Percentiles rank a stretch among this genome's conserved stretches.
These are phyloP conservation scores for Polytrichum commune DNA, from an alignment of 225 moss, liverwort and hornwort species.

Conservation along the genomic window DNA sequence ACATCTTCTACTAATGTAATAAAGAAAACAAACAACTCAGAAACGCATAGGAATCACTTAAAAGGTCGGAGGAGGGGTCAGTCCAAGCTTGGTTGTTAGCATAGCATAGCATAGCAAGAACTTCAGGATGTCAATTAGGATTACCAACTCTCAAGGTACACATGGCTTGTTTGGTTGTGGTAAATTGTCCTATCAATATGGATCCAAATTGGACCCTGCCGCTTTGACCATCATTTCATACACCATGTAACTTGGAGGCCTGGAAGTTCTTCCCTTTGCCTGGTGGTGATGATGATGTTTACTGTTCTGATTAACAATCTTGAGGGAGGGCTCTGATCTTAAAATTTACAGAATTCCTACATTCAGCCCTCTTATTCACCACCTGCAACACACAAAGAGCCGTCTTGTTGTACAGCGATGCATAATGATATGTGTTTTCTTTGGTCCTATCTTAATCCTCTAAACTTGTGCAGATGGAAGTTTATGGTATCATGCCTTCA, in stretches of 20 bases:
- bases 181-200: not conserved
- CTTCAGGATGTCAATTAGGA: not conserved
- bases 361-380: no score
- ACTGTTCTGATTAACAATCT: no score
- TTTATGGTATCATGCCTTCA: no score
- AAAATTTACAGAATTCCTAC: no score
- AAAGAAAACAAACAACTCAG: not conserved
- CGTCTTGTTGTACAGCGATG: no score
- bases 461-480: no score
- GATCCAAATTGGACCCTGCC: not conserved
- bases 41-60: not conserved
- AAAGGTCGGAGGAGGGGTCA: not conserved
- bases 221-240: not conserved
- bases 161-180: not conserved
- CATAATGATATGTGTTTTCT: no score
- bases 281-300: no score
- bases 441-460: no score
- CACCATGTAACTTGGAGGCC: not conserved
- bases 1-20: constrained; percentile 37
- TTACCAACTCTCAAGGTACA: not conserved
- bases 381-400: no score
- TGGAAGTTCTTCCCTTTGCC: not conserved
- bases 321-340: no score
- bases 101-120: not conserved
- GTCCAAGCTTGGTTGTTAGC: not conserved